These are phyloP conservation scores for Fistulifera solaris DNA, from an alignment of 108 stramenopile genomes.

Conservation along the genomic window DNA sequence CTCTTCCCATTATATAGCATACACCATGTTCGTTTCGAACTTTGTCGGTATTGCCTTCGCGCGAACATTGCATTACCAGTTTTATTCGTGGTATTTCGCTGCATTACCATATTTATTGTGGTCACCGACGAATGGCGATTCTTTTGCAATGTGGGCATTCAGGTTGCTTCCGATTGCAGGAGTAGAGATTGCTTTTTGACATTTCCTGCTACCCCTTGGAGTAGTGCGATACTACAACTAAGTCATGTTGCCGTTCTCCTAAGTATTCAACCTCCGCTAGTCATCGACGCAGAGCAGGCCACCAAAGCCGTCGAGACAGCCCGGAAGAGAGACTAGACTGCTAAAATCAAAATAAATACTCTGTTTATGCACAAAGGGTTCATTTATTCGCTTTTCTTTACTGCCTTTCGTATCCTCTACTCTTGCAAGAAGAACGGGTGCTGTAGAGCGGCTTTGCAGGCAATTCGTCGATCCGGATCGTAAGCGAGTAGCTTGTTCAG, in stretches of 20 bases:
- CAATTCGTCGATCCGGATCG: constrained; percentile 79
- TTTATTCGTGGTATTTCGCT: constrained; percentile 94
- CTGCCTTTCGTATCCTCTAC: constrained; percentile 3
- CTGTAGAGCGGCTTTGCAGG: constrained; percentile 75
- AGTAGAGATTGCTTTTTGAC: constrained; percentile 88
- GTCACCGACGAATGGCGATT: constrained; percentile 1
- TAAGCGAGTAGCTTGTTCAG: constrained; percentile 71
- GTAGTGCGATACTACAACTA: constrained; percentile 73
- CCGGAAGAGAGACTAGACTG: no score
- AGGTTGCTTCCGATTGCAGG: constrained; percentile 14
- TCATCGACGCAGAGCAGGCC: neutral
- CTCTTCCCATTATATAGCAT: constrained; percentile 53
- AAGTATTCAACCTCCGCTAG: constrained; percentile 1
- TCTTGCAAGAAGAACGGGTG: constrained; percentile 70
- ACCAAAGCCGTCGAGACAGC: no score
- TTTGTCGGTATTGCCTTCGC: constrained; percentile 92
- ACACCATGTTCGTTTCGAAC: constrained; percentile 84
- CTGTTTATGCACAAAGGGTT: no score
- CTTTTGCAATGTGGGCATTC: constrained; percentile 1
- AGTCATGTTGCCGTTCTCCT: constrained; percentile 45
- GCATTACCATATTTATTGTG: constrained; percentile 73
- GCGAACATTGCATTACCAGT: constrained; percentile 95
- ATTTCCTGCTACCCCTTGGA: constrained; percentile 82
- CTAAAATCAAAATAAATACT: no score
- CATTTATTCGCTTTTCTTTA: no score